Conservation (phyloP, 768 basidiomycete genomes). For the Lyophyllum shimeji region DNA sequence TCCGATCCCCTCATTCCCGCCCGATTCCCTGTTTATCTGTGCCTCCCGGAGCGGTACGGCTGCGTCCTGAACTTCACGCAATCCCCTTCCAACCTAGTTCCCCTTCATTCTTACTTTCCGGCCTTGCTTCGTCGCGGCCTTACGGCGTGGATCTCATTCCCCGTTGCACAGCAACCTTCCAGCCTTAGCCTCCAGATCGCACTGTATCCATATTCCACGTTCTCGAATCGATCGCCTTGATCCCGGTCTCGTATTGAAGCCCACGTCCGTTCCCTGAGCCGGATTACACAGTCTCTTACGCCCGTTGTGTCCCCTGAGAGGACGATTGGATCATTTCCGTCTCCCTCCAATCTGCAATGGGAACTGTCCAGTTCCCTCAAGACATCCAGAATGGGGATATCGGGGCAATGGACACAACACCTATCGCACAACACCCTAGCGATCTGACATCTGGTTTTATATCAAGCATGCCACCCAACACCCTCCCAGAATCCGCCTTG, state of each 20-base stretch:
- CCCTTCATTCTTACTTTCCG: constrained; percentile 12
- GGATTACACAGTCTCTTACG: constrained; percentile 7
- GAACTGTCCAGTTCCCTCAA: constrained; percentile 31
- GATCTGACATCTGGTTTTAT: constrained; percentile 25
- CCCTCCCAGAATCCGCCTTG: constrained; percentile 19
- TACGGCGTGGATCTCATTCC: constrained; percentile 15
- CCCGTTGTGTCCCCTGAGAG: constrained; percentile 2
- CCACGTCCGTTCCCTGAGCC: constrained; percentile 10
- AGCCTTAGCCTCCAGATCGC: constrained; percentile 16
- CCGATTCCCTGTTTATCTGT: neutral
- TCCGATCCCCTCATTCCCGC: neutral
- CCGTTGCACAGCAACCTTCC: constrained; percentile 12
- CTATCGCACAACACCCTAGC: constrained; percentile 26
- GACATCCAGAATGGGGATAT: constrained; percentile 25
- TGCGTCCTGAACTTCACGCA: constrained; percentile 2
- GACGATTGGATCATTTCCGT: constrained; percentile 6
- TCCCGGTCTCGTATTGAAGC: constrained; percentile 17
- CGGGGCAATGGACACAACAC: constrained; percentile 36
- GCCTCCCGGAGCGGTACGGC: neutral
- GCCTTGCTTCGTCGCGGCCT: constrained; percentile 7
- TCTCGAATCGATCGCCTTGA: constrained; percentile 24
- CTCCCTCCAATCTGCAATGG: constrained; percentile 20
- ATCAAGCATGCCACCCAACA: constrained; percentile 15
- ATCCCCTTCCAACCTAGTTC: constrained; percentile 4
- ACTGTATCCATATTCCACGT: constrained; percentile 17